Base-by-base conservation (phyloP, 1,139 yeast genomes). In the Saccharomyces hybrid region DNA sequence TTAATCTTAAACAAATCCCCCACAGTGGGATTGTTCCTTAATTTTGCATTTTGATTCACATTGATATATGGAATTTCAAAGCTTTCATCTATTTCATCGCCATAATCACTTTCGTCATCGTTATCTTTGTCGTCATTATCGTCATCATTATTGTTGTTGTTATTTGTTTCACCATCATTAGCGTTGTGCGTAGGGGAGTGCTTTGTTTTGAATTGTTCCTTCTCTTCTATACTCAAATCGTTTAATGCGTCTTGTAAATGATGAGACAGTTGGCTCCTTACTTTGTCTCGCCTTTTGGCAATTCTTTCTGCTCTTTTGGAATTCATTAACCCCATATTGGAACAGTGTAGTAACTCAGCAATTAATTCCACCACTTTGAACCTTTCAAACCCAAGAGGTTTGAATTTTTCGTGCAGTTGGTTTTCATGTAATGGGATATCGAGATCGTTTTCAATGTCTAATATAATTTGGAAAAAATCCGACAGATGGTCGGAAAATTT, bases 321-420 rank as follows among this genome's bases (percentile, higher is more conserved):
- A 68, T 93, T 93, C 61, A 93, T 77, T 49, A 93, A 75, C 0
- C 93, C 95, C 99, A 95, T 95, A 71, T 93, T 93, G 27, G 97
- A 89, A 67, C 99, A 93, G 71, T 93, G 99, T 56, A 93, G 78
- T 52, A 93, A 77, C 70, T 93, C 99, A 0, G 99, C 99, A 59
- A 93, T 83, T 59, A 93, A 77, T 72, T 95, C 99, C 69, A 97
- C 93, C 52, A 93, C 87, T 69, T 91, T 88, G 73, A 95, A 93
- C 62, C 98, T 78, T 73, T 93, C 98, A 71, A 91, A 91, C 0
- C 99, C 99, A 44, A 93, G 75, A 0, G 99, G 99, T 71, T 88
- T 95, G 42, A 59, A 67, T 9, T 49, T 50, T 53, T 68, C 66
- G 32, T 66, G 62, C 31, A 70, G 50, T 52, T 69, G 70, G 49